Percentiles rank a stretch among this genome's conserved stretches.
Conservation (phyloP, 2,329 filamentous ascomycete species). For the Cryphonectria carpinicola region DNA sequence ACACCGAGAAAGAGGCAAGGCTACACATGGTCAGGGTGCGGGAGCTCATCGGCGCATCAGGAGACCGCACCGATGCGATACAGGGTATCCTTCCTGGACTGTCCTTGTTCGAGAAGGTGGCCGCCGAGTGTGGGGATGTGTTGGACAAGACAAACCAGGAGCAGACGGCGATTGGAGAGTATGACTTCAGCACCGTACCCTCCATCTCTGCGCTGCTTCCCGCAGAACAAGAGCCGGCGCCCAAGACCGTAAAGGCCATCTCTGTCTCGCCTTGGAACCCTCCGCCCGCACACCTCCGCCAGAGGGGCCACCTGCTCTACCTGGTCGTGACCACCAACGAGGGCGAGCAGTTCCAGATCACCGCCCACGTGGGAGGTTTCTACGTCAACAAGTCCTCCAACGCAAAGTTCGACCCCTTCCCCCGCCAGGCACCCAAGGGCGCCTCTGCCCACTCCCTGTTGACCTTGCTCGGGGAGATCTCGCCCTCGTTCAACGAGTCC, state of each 20-base stretch:
- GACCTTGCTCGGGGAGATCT: slow-evolving; percentile 75
- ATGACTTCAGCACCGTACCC: slow-evolving; percentile 74
- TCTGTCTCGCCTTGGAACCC: slow-evolving; percentile 95
- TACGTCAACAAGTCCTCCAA: slow-evolving; percentile 97
- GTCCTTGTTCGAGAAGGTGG: slow-evolving; percentile 84
- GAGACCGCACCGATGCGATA: slow-evolving; percentile 83
- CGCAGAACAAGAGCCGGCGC: slow-evolving; percentile 65
- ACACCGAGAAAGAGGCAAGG: slow-evolving; percentile 97
- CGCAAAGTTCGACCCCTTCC: slow-evolving; percentile 90
- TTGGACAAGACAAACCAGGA: slow-evolving; percentile 51
- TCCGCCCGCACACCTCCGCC: slow-evolving; percentile 85
- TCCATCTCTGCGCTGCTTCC: slow-evolving; percentile 75
- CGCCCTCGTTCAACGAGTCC: slow-evolving; percentile 76
- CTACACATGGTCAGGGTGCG: slow-evolving; percentile 90
- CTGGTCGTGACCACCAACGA: slow-evolving; percentile 88
- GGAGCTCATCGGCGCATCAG: slow-evolving; percentile 90
- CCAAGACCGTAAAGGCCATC: slow-evolving; percentile 89
- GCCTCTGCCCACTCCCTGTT: slow-evolving; percentile 84
- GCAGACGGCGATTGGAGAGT: slow-evolving; percentile 60
- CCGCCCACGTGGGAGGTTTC: slow-evolving; percentile 91
- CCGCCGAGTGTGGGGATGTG: slow-evolving; percentile 47
- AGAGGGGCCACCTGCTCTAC: slow-evolving; percentile 92
- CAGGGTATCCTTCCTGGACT: slow-evolving; percentile 84
- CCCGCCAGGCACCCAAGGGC: slow-evolving; percentile 77
- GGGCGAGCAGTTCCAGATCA: slow-evolving; percentile 93